Base-by-base conservation (phyloP, 306 rosid genomes). In the Cucurbita ficifolia region DNA sequence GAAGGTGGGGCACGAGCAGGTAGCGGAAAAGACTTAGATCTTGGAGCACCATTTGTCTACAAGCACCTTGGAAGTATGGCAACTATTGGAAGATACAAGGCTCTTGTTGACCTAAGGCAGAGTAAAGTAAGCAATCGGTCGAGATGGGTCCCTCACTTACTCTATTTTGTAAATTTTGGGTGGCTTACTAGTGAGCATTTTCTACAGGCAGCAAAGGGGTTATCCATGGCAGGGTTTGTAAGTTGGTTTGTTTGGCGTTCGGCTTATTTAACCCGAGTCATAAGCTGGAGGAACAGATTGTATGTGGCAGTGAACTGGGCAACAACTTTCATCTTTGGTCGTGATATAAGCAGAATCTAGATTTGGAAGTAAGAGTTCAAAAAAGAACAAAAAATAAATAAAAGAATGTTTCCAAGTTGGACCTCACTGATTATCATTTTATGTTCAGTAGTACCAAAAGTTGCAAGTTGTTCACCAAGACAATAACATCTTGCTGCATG, bases 31-130 rank as follows among this genome's bases (percentile, higher is more conserved):
- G 96, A 86, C 55, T 19, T 79, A 7, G 88, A 84, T 1, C 78
- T 82, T 5, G 96, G 90, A 53, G 80, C 81, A 5, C 97, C 84
- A 38, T 94, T 94, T 85, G 97, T 87, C 65, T 91, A 89, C 91
- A 88, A 64, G 88, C 97, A 91, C 77, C 83, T 94, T 6, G 99
- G 99, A 72, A 89, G 99, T 87, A 91, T 94, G 99, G 99, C 99
- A 48, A 86, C 88, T 63, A 55, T 94, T 69, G 97, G 97, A 70
- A 87, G 99, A 78, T 87, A 84, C 80, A 94, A 87, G 86, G 99
- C 99, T 78, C 99, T 94, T n/a, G 96, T 94, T 42, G 96, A 94
- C 83, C 97, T 94, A 55, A 89, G 99, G 83, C 87, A 89, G 80
- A 82, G 84, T 88, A 94, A 94, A 91, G 99, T 91, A 79, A 82